Base-by-base conservation (phyloP, 371 early-diverging fungal species). In the Mortierella sp. region DNA sequence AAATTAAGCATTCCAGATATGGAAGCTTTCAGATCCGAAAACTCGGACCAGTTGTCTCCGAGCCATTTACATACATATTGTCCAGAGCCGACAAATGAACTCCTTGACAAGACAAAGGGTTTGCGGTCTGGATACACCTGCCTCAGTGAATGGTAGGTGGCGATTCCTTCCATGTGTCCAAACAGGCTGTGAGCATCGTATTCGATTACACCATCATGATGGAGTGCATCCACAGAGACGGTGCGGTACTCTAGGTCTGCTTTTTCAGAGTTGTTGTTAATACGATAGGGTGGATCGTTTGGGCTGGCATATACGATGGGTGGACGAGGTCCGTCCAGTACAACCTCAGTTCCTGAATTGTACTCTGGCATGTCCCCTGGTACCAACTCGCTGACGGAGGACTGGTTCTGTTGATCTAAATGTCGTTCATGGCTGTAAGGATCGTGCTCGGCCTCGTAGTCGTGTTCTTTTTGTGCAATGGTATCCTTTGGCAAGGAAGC, bases 41-140 rank as follows among this genome's bases (percentile, higher is more conserved):
- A 92, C 7, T 53, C 52, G 15, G 83, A 72, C 70, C 70, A 66
- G 73, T 72, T 81, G 62, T 81, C 74, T 51, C 85, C 88, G 1
- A 75, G 74, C 94, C 94, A 94, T 55, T 93, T 85, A 48, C 87
- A 89, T 12, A 84, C 87, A 58, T 84, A 84, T 37, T 84, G 81
- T 28, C 92, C 93, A 12, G 88, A 84, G 25, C 93, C 93, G 14
- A 84, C 75, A 70, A 93, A 94, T 51, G 88, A 88, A n/a, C 91
- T 85, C 37, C 94, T 84, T 19, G 89, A 86, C 14, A 94, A 81
- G n/a, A 93, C 73, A 64, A 94, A 94, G 0, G 93, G 93, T 23
- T 93, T 86, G 44, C 72, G 68, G n/a, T 83, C 74, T 0, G 84
- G 85, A 1, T 84, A 70, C 15, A 82, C 60, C 7, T 18, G 21